phyloP scores from a whole-genome alignment of 2,329 filamentous ascomycete genomes.

The Colletotrichum eleusines region DNA sequence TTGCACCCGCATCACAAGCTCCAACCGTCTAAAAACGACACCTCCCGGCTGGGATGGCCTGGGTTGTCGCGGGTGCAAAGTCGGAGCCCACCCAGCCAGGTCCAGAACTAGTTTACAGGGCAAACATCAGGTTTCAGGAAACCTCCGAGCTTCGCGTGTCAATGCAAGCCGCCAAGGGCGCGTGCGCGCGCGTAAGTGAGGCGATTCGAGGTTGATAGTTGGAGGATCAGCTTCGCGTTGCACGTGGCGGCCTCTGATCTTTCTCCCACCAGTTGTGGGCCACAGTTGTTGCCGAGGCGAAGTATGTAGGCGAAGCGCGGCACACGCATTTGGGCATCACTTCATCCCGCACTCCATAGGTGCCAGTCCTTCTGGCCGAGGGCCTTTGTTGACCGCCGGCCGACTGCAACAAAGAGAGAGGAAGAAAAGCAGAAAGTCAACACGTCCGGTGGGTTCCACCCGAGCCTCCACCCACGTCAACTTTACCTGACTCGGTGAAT shows the following conservation, averaged over 20 bases:
- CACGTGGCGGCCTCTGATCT: background rate
- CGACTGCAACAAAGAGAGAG: conserved; percentile 9
- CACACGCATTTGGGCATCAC: conserved; percentile 8
- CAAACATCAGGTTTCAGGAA: conserved; percentile 35
- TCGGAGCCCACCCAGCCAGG: conserved; percentile 17
- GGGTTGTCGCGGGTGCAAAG: conserved; percentile 25
- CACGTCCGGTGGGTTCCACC: conserved; percentile 18
- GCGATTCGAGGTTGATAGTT: background rate
- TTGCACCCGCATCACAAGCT: conserved; percentile 14
- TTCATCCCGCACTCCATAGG: conserved; percentile 6
- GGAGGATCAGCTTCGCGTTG: background rate
- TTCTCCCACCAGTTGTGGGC: background rate
- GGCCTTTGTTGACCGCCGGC: conserved; percentile 27
- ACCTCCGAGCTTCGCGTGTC: conserved; percentile 2
- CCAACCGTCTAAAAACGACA: conserved; percentile 13
- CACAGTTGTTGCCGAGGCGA: conserved; percentile 3
- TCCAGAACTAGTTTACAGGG: conserved; percentile 7
- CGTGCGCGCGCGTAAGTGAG: conserved; percentile 3
- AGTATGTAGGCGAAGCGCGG: background rate
- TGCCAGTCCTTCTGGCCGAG: conserved; percentile 3
- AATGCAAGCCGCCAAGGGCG: background rate
- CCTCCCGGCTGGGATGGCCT: conserved; percentile 30
- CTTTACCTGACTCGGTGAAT: conserved; percentile 20
- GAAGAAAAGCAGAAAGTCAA: conserved; percentile 10
- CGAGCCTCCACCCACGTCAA: conserved; percentile 11